Conservation (phyloP, 768 basidiomycete species). For the Suillus fuscotomentosus region DNA sequence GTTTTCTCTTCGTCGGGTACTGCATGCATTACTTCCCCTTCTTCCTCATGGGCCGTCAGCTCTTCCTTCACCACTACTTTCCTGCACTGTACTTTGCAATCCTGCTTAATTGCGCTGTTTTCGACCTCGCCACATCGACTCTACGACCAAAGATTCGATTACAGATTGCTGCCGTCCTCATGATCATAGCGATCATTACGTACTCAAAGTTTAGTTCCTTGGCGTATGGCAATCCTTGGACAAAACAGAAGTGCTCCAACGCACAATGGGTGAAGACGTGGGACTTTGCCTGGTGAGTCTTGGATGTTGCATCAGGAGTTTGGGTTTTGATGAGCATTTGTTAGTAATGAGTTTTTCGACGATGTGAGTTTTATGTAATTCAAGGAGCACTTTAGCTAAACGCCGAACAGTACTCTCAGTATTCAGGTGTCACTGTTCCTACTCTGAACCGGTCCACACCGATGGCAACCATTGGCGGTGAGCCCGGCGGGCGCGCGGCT, state of each 20-base stretch:
- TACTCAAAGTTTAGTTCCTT: slow-evolving; percentile 80
- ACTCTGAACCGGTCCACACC: slow-evolving; percentile 40
- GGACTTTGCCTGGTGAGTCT: slow-evolving; percentile 87
- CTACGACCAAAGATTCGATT: slow-evolving; percentile 74
- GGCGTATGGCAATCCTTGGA: slow-evolving; percentile 86
- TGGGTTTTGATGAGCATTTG: neutral
- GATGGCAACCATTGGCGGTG: slow-evolving; percentile 49
- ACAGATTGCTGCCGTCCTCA: slow-evolving; percentile 75
- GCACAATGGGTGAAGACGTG: slow-evolving; percentile 90
- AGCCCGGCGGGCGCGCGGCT: slow-evolving; percentile 51
- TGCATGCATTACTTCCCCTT: slow-evolving; percentile 93
- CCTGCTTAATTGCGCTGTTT: slow-evolving; percentile 70
- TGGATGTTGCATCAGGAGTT: neutral
- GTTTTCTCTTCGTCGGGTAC: slow-evolving; percentile 93
- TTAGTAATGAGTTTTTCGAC: slow-evolving; percentile 66
- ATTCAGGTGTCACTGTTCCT: slow-evolving; percentile 36
- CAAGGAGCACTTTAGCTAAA: neutral
- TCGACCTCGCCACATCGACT: slow-evolving; percentile 82
- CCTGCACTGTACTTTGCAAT: slow-evolving; percentile 95
- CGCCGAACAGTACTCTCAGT: slow-evolving; percentile 54
- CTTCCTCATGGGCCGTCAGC: slow-evolving; percentile 95
- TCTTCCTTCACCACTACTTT: slow-evolving; percentile 98
- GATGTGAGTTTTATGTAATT: slow-evolving; percentile 45
- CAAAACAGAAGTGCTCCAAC: slow-evolving; percentile 67
- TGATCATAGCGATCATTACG: slow-evolving; percentile 74